Evolutionary conservation across 148 eudicot species (phyloP), one percentile per base, ranked within the genome.

Genomic region (Spergularia bocconei): DNA sequence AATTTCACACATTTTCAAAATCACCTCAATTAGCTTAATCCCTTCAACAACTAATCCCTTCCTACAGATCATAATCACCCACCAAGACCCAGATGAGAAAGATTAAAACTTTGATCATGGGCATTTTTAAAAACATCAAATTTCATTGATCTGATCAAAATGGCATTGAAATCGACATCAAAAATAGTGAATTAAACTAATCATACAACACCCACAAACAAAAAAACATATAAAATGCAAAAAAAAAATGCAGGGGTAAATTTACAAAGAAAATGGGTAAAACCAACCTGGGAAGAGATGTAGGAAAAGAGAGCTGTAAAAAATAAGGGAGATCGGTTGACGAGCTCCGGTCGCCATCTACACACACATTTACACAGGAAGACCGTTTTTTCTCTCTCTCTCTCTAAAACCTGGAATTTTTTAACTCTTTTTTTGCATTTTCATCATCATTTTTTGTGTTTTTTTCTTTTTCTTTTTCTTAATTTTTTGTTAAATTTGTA

Each of bases 341-440:
- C 72, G 78, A 82, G 68, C 82, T 78, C 81, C 81, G 82, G 82
- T 82, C 84, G 84, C 89, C 89, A 84, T 84, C 77, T 66, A 76
- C 82, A 54, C 82, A 53, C 73, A 58, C 65, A 72, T 47, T 74
- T 48, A 75, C 65, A 75, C 77, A 68, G 71, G 56, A 38, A 66
- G 25, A 76, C 78, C 76, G 66, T 72, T 78, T 67, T 78, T 67
- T 75, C 57, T 69, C 47, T 73, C 78, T 74, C 61, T 74, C 57
- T 68, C 51, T 68, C 70, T 77, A 62, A 0, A 52, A 74, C 67
- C 75, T 74, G 71, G 71, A 51, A 65, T 47, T 71, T 79, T 77
- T 71, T 70, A 9, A 33, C 10, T 69, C 39, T 73, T 63, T 44
- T 75, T 63, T 69, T 55, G 44, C 47, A 67, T 69, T 80, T 41